Base-by-base conservation (phyloP, 345 rosid genomes). In the Litchi chinensis region DNA sequence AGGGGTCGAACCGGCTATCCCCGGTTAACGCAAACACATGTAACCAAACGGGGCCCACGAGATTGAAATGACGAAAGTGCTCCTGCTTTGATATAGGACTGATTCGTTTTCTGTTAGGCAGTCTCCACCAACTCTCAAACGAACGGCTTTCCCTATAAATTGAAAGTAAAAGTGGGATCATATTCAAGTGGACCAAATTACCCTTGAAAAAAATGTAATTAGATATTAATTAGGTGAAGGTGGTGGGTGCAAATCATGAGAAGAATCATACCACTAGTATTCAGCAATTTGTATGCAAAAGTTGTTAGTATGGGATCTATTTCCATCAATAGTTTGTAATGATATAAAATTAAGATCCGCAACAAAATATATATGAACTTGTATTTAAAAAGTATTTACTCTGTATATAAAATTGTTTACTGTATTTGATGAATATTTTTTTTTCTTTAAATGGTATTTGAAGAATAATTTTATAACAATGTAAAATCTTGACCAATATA, bases 81-180 rank as follows among this genome's bases (percentile, higher is more conserved):
- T 82, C 79, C 66, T 68, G 28, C 40, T 0, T 57, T 1, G 10
- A 46, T 65, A 22, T 77, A 7, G 77, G 88, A 59, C 8, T 41
- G 79, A 76, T 85, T 73, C 83, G 79, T 54, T 87, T 72, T 80
- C 84, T 32, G 80, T 78, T 70, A 74, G 83, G 86, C 90, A 32
- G 79, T 83, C 80, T 73, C 78, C 79, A 54, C 83, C 83, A 67
- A 75, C 79, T 64, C 71, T 7, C 28, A 65, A 59, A 62, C 68
- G 22, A 52, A 67, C 39, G 46, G 69, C 65, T 70, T 72, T 72
- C 28, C 37, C 48, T 0, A 46, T 46, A 2, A 1, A 22, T 54
- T 48, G 48, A 54, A 79, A 54, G 54, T 1, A 64, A 65, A 7
- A 8, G 64, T 75, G 8, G 28, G 3, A 0, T 6, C 2, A 22